Evolutionary conservation across 192 early-diverging fungal genomes (phyloP).

Genomic region (Spinellus fusiger): DNA sequence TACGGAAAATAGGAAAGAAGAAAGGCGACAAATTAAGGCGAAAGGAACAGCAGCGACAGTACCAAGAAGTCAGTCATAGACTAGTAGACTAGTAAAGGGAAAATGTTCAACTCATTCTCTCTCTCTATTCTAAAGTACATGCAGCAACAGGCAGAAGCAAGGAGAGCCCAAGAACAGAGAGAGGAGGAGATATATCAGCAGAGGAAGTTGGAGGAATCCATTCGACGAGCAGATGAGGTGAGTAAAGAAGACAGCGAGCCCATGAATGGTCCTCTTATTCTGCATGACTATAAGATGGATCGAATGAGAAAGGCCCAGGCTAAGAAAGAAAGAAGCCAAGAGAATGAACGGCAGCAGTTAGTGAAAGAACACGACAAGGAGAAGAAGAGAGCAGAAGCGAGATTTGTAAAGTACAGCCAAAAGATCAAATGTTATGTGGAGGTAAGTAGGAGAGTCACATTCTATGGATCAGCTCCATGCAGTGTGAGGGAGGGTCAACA

Average conservation of each 20-base stretch:
- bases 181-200: constrained; percentile 12
- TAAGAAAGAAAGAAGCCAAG: constrained; percentile 1
- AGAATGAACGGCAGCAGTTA: constrained; percentile 1
- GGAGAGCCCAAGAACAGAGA: constrained; percentile 13
- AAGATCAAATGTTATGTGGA: constrained; percentile 5
- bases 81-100: neutral
- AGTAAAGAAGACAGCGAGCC: neutral
- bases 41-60: constrained; percentile 25
- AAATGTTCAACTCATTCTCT: neutral
- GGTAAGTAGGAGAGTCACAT: neutral
- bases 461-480: neutral
- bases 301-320: constrained; percentile 6
- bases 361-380: constrained; percentile 14
- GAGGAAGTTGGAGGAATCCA: constrained; percentile 16
- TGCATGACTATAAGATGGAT: neutral
- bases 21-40: constrained; percentile 15
- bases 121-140: constrained; percentile 1
- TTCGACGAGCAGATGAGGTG: constrained; percentile 17
- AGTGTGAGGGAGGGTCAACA: neutral
- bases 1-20: constrained; percentile 16
- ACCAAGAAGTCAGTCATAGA: constrained; percentile 15
- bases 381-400: constrained; percentile 2
- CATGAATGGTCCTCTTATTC: neutral
- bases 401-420: constrained; percentile 12
- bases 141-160: constrained; percentile 12